Percentiles rank a stretch among this genome's conserved stretches.
Evolutionary conservation across 148 eudicot genomes (phyloP).

Genomic region (Rhododendron kiyosumense): DNA sequence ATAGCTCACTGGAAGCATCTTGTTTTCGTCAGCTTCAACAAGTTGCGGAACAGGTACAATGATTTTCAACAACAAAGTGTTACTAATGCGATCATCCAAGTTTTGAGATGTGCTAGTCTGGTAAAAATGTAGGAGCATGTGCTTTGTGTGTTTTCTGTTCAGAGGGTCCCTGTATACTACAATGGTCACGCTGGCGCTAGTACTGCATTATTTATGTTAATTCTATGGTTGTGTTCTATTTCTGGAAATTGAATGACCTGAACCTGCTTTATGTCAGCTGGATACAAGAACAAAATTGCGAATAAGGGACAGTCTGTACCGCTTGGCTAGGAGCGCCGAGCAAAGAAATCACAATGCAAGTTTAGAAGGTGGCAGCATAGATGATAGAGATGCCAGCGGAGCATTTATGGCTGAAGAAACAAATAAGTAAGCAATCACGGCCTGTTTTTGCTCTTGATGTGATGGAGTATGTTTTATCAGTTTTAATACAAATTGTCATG

Average conservation of each 20-base stretch:
- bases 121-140: not conserved
- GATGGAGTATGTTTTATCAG: not conserved
- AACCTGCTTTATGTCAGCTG: conserved; percentile 48
- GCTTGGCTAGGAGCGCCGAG: conserved; percentile 83
- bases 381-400: conserved; percentile 38
- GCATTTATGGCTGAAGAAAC: conserved; percentile 46
- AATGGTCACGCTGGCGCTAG: not conserved
- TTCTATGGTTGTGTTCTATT: not conserved
- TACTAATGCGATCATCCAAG: not conserved
- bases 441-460: conserved; percentile 2
- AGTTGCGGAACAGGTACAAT: conserved; percentile 74
- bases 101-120: not conserved
- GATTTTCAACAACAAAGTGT: not conserved
- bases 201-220: conserved; percentile 1
- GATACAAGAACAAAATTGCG: conserved; percentile 69
- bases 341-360: conserved; percentile 60
- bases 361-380: conserved; percentile 26
- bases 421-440: conserved; percentile 41
- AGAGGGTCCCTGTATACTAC: not conserved
- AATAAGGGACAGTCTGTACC: conserved; percentile 89
- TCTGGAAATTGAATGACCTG: conserved; percentile 18
- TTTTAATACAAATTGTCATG: not conserved
- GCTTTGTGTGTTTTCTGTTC: not conserved
- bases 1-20: conserved; percentile 59
- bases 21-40: conserved; percentile 81